Conservation (phyloP, 345 rosid species). For the Dovyalis caffra region DNA sequence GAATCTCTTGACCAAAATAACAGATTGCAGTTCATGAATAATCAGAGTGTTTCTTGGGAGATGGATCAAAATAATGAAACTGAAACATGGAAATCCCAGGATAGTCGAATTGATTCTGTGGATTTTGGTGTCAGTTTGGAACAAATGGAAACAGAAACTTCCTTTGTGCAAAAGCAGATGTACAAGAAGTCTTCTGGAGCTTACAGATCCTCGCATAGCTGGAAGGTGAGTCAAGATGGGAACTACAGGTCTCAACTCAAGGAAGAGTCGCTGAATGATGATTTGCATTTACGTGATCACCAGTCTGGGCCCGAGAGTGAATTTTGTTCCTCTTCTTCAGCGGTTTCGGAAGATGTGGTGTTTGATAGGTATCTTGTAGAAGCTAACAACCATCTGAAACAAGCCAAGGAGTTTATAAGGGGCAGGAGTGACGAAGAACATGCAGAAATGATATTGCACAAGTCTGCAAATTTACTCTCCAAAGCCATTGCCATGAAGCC, state of each 20-base stretch:
- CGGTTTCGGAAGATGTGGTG: slow-evolving; percentile 42
- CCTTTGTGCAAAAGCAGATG: slow-evolving; percentile 34
- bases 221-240: slow-evolving; percentile 28
- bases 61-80: slow-evolving; percentile 23
- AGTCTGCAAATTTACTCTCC: slow-evolving; percentile 50
- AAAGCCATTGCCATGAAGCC: slow-evolving; percentile 59
- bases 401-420: slow-evolving; percentile 45
- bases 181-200: slow-evolving; percentile 31
- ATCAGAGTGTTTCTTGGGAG: slow-evolving; percentile 21
- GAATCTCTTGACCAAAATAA: slow-evolving; percentile 28
- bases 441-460: slow-evolving; percentile 44
- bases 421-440: slow-evolving; percentile 37
- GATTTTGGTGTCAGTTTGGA: slow-evolving; percentile 36
- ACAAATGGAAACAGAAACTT: slow-evolving; percentile 37
- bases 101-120: slow-evolving; percentile 36
- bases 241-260: slow-evolving; percentile 24
- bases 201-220: slow-evolving; percentile 31
- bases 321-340: slow-evolving; percentile 35
- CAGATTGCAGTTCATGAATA: slow-evolving; percentile 30
- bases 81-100: slow-evolving; percentile 29
- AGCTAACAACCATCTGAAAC: slow-evolving; percentile 52
- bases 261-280: slow-evolving; percentile 24
- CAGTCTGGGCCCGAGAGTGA: slow-evolving; percentile 21
- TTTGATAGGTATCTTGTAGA: slow-evolving; percentile 53
- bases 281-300: slow-evolving; percentile 22